Base-by-base conservation (phyloP, 2,329 filamentous ascomycete genomes). In the Ambrosiella beaveri region DNA sequence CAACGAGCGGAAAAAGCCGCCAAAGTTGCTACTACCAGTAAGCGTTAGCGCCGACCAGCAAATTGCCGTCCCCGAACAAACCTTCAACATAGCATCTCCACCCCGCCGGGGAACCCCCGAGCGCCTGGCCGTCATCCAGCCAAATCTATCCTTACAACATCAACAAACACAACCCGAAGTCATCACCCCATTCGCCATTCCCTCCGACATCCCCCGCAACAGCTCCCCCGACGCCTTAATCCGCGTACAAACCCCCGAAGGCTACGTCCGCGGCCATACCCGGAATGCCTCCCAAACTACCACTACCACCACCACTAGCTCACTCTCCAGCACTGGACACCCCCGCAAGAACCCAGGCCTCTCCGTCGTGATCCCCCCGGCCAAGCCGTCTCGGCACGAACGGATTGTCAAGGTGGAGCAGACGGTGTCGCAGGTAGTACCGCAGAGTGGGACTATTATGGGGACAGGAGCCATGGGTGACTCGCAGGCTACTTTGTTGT, bases 221-320 rank as follows among this genome's bases (percentile, higher is more conserved):
- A n/a, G 52, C 35, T 54, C 52, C 1, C 38, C n/a, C 6, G 27
- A 2, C 27, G 38, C 52, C 9, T 54, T 38, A 17, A 41, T 54
- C n/a, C 47, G 56, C 11, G 35, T 37, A 12, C n/a, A 40, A 19
- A 57, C 56, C 13, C 47, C 49, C 12, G 47, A 52, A 44, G 51
- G 51, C 2, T 52, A 57, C 19, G 40, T 57, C 12, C 38, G 38
- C 11, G 17, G 37, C 3, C 47, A 52, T 7, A 11, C 45, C 9
- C 45, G 47, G 9, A 41, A 51, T 38, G 38, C 52, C 12, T 44
- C 47, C 8, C 37, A 40, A 19, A 38, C 15, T 12, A 40, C 39
- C 15, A 54, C 15, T 17, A 15, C 11, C 11, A 63, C 64, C 37
- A 57, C 61, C 1, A 58, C 59, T 17, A 62, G 63, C 44, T 59